Evolutionary conservation across 495 filamentous ascomycete genomes (phyloP), one percentile per base, ranked within the genome.

Genomic region (Chaetomium cochliodes): DNA sequence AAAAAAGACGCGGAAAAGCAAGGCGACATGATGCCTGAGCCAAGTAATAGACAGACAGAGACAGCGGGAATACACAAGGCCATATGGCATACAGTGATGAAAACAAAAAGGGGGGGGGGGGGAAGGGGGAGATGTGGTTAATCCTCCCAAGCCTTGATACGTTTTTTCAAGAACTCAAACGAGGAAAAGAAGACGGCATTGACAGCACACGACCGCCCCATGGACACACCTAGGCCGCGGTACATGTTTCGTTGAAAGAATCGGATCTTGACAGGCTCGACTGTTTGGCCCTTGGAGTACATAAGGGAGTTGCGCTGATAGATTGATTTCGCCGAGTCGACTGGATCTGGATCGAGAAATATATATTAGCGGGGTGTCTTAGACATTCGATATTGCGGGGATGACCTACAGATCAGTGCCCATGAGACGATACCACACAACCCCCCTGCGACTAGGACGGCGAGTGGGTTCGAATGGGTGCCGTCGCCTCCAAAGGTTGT

Each of bases 281-380:
- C 82, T 60, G 82, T 82, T 47, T 86, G 83, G 20, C 83, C 84
- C 58, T 79, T 79, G 30, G 84, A 80, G 70, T 86, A 86, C 61
- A 88, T 87, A 39, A 94, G 80, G 52, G 90, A 87, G 68, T 92
- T 90, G 23, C 89, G 83, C 72, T 94, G 90, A 74, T 92, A 94
- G 62, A 89, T 88, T 66, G 85, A 89, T 75, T 94, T 94, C 11
- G 89, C 90, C 8, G 89, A 89, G 74, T 94, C 90, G 69, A 94
- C 87, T 12, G 90, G 90, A 74, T 93, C 80, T 82, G 60, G 33
- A 37, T 37, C 1, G 33, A 11, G 33, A 8, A 37, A 37, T 2
- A 30, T 30, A 37, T 37, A 37, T 37, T 37, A 37, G 8, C 8
- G 5, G 1, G 9, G 11, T 37, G 33, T 1, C 33, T 37, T 37